Base-by-base conservation (phyloP, 2,329 filamentous ascomycete species). In the Graphiopsis chlorocephala region DNA sequence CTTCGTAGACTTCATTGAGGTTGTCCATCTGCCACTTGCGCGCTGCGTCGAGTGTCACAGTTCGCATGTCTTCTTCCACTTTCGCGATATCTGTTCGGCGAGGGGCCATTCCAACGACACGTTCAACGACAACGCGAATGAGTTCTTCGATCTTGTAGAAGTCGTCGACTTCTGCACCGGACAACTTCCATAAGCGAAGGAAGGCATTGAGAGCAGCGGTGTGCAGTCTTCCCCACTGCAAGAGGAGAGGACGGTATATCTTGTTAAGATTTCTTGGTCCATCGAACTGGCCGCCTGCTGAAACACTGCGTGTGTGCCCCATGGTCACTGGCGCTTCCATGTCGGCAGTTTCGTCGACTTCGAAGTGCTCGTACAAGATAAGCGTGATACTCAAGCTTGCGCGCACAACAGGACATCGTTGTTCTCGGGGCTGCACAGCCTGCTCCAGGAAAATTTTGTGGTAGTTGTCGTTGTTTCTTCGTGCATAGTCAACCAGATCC, bases 91-190 rank as follows among this genome's bases (percentile, higher is more conserved):
- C 92, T 74, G 92, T 95, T 20, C 88, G 92, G 63, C 95, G 87
- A 61, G 87, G 81, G 2, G 93, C 91, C 65, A 90, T 88, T 5
- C 95, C 93, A 17, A 98, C 88, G 1, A 97, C 90, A 71, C 93
- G 92, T 74, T 97, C 93, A 48, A 97, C 83, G 59, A 99, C 83
- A 65, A 99, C 96, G 11, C 93, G 88, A 28, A 97, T 86, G 63
- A 99, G 83, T 75, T 98, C 94, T 47, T 91, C 90, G 47, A 98
- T 91, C 79, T 98, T 98, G 67, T 92, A 90, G 73, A 97, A 96
- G 76, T 99, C 95, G 63, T 90, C 88, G n/a, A 86, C 81, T 71
- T 91, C 88, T 0, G 95, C 94, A 2, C 90, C 90, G 0, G 94
- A 96, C 1, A 89, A 86, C 78, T 96, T 97, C 95, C 95, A 99